phyloP scores from a whole-genome alignment of 2,329 filamentous ascomycete genomes.

The Pyrenophora teres region DNA sequence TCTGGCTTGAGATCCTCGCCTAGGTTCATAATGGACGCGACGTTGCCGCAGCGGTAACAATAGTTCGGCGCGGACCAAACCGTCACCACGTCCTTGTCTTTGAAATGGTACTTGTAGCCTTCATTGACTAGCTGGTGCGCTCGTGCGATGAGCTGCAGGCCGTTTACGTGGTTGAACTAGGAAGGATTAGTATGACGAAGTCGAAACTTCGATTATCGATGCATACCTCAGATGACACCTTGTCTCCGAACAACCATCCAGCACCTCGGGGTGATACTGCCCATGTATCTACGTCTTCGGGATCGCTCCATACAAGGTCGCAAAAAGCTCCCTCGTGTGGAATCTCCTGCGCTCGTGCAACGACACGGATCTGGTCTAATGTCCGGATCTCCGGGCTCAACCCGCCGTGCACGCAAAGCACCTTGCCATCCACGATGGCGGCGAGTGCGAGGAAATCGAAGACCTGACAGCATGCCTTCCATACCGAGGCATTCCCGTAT shows the following conservation, averaged over 20 bases:
- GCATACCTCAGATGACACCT: constrained; percentile 68
- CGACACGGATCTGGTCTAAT: constrained; percentile 80
- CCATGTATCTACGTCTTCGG: constrained; percentile 72
- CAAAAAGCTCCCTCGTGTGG: constrained; percentile 99
- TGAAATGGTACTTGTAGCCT: constrained; percentile 90
- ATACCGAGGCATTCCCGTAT: constrained; percentile 98
- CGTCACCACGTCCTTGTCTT: constrained; percentile 94
- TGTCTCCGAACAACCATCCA: constrained; percentile 72
- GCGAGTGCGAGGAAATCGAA: constrained; percentile 98
- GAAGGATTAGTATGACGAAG: constrained; percentile 4
- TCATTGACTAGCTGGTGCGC: constrained; percentile 78
- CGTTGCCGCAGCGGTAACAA: constrained; percentile 59
- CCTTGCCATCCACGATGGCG: constrained; percentile 97
- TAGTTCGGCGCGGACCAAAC: constrained; percentile 86
- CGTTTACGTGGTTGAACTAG: constrained; percentile 76
- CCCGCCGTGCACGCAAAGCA: constrained; percentile 97
- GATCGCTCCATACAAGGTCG: constrained; percentile 92
- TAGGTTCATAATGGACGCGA: constrained; percentile 91
- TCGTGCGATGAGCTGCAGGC: constrained; percentile 70
- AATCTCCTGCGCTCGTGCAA: constrained; percentile 85
- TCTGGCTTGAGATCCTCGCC: constrained; percentile 88
- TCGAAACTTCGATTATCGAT: background rate
- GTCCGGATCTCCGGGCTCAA: constrained; percentile 96
- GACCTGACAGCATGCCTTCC: constrained; percentile 98
- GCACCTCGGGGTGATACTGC: constrained; percentile 70